phyloP scores from a whole-genome alignment of 2,329 filamentous ascomycete species.

The Fusarium sp. region DNA sequence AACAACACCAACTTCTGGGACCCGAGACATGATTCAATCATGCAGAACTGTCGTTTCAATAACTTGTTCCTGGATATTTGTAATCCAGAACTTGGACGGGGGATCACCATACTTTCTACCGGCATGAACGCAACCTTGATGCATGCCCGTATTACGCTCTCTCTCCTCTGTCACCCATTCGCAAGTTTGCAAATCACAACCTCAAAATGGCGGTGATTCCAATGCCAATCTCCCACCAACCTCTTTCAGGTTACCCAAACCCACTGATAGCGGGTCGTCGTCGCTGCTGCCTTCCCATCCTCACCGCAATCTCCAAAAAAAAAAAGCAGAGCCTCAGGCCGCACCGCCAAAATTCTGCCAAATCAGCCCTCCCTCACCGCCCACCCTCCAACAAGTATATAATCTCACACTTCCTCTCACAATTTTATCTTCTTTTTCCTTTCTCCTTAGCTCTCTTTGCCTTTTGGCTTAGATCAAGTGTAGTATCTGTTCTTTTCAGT shows the following conservation, averaged over 20 bases:
- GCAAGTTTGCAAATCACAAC: background rate
- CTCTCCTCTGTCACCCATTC: background rate
- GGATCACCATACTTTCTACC: background rate
- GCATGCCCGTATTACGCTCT: background rate
- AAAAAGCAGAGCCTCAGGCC: background rate
- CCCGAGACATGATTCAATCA: background rate
- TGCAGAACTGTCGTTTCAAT: background rate
- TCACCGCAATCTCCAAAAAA: background rate
- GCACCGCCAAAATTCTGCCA: slow-evolving; percentile 40
- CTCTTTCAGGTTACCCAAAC: background rate
- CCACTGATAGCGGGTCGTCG: background rate
- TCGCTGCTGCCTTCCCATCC: background rate
- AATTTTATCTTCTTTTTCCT: slow-evolving; percentile 41
- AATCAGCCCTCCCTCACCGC: slow-evolving; percentile 40
- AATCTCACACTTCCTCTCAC: slow-evolving; percentile 10
- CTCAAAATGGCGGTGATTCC: background rate
- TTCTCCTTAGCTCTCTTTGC: slow-evolving; percentile 57
- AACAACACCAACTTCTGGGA: background rate
- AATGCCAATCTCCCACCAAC: background rate
- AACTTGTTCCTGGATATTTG: background rate
- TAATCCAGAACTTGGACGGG: background rate
- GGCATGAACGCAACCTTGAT: background rate
- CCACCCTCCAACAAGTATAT: slow-evolving; percentile 31
- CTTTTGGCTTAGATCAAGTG: slow-evolving; percentile 89
- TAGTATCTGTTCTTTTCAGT: slow-evolving; percentile 98